Evolutionary conservation across 129 eudicot genomes (phyloP), one percentile per base, ranked within the genome.

Genomic region (Flaveria sonorensis): DNA sequence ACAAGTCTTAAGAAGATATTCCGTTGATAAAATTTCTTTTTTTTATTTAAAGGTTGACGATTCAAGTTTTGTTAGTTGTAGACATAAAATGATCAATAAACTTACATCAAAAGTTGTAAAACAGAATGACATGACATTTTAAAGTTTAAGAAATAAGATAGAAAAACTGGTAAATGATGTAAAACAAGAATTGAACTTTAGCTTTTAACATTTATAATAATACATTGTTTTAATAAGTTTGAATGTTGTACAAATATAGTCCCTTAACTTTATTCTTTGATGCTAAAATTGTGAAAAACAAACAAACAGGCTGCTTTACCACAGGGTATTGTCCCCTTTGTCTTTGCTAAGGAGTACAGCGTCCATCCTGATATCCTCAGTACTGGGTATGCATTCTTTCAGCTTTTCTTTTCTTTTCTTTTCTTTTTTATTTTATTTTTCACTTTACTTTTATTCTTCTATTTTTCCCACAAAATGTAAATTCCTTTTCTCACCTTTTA

Each of bases 311-410:
- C 98, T 30, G 95, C 98, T 73, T 86, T 93, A 81, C 98, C 98
- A 21, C 98, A 93, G 89, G 98, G 98, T 56, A 93, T 93, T 85
- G 98, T 93, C 81, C 98, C 98, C 85, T 93, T 93, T 88, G 96
- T 92, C 62, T 92, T 90, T 68, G 98, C 98, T 18, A 92, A 90
- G 85, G 98, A 93, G 79, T 93, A 93, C 85, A 90, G 87, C 64
- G 90, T 90, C 46, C 97, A 93, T 69, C 98, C 98, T 19, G 88
- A 83, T 61, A 89, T 93, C 72, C 96, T 93, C 43, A 93, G 98
- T 85, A 93, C 98, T 24, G 98, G 86, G 98, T 90, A 83, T 23
- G 52, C 28, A 36, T 62, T 83, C 83, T 39, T 62, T 85, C 83
- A 75, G 16, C 76, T 72, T 66, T 50, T 51, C 76, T 70, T 68